These are phyloP conservation scores for Ceratobasidium sp. DNA, from an alignment of 1,284 basidiomycete genomes.

Conservation along the genomic window DNA sequence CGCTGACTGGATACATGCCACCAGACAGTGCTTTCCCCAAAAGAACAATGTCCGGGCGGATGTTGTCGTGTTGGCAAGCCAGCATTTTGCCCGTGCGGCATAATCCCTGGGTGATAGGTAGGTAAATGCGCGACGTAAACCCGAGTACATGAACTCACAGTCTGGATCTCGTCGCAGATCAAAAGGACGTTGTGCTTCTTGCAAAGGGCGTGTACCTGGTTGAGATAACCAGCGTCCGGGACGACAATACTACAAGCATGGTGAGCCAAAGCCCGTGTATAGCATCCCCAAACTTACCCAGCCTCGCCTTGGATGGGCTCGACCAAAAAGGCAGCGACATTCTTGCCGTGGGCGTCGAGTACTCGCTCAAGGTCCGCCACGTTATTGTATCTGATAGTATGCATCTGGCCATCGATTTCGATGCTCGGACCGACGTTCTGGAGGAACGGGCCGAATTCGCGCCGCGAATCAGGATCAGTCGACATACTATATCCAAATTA, in stretches of 20 bases:
- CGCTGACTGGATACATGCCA: constrained; percentile 96
- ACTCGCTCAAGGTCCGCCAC: constrained; percentile 84
- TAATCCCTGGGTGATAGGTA: constrained; percentile 64
- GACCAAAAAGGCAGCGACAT: constrained; percentile 92
- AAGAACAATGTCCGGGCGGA: constrained; percentile 92
- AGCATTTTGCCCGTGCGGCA: constrained; percentile 88
- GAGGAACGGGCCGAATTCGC: constrained; percentile 91
- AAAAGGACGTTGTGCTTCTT: constrained; percentile 92
- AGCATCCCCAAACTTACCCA: constrained; percentile 74
- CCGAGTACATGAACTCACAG: constrained; percentile 57
- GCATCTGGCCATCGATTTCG: constrained; percentile 58
- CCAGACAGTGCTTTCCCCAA: constrained; percentile 97
- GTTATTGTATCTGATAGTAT: constrained; percentile 81
- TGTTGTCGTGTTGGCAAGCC: constrained; percentile 85
- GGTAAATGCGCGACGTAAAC: not conserved
- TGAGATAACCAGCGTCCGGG: constrained; percentile 88
- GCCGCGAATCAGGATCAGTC: constrained; percentile 90
- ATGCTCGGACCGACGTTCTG: constrained; percentile 83
- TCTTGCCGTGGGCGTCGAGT: constrained; percentile 80
- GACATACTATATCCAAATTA: constrained; percentile 75
- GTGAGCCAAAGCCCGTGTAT: not conserved
- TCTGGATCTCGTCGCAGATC: constrained; percentile 98
- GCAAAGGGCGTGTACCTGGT: constrained; percentile 81
- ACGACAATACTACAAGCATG: constrained; percentile 76
- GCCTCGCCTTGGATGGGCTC: constrained; percentile 99